Base-by-base conservation (phyloP, 371 early-diverging fungal genomes). In the Mortierella sp. region DNA sequence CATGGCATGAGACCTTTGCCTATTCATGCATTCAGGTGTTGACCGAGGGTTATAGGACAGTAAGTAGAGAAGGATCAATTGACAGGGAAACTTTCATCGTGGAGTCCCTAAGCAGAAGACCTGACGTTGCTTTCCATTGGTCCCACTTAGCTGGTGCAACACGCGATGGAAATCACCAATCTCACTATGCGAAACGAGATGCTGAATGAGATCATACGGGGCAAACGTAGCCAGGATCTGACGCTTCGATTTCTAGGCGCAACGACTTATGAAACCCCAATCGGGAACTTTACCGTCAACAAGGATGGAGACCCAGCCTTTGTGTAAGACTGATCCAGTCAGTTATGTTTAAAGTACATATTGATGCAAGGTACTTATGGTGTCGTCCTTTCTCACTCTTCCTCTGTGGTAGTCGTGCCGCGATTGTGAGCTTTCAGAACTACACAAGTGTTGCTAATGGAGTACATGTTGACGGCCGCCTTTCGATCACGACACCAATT, bases 1-100 rank as follows among this genome's bases (percentile, higher is more conserved):
- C 70, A n/a, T 67, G 63, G 68, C 74, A 73, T 22, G 56, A 73
- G 48, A 67, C 67, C 16, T 73, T 64, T 51, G 85, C 87, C 1
- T 87, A 87, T 49, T 81, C 87, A 2, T 86, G 87, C 41, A 64
- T 85, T 69, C 84, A 85, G 79, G 79, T 82, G 2, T 67, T 87
- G 71, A 85, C 85, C 0, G 71, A 79, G 24, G 86, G 83, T 0
- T 87, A 85, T 40, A 80, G 74, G 28, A 67, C 67, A 24, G 80
- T 80, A 14, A 63, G 74, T 52, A 67, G 80, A 2, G 22, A 49
- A 9, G 80, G 80, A 1, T 67, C 78, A 48, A 41, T 80, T n/a
- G 80, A 82, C 5, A 43, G 65, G n/a, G 64, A n/a, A 29, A n/a
- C n/a, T n/a, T n/a, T n/a, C n/a, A n/a, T n/a, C n/a, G n/a, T n/a